These are phyloP conservation scores for Penicillium sp. DNA, from an alignment of 2,329 filamentous ascomycete species.

Conservation along the genomic window DNA sequence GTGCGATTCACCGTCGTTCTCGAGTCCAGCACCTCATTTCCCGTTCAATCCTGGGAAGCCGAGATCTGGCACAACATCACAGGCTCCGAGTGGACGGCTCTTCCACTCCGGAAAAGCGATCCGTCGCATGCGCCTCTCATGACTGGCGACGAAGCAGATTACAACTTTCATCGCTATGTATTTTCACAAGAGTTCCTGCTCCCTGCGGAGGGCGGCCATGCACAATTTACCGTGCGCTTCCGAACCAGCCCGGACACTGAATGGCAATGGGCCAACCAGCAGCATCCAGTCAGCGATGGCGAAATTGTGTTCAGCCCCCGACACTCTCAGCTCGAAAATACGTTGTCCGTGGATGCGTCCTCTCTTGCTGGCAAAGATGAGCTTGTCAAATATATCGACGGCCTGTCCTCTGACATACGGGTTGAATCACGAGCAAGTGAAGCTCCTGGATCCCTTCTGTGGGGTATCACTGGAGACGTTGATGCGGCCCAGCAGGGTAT, in stretches of 20 bases:
- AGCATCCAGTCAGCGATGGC: constrained; percentile 39
- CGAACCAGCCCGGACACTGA: constrained; percentile 35
- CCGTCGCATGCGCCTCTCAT: constrained; percentile 30
- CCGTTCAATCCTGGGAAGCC: constrained; percentile 65
- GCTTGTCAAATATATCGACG: constrained; percentile 35
- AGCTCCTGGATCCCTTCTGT: constrained; percentile 41
- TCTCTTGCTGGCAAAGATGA: constrained; percentile 15
- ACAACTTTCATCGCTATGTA: constrained; percentile 34
- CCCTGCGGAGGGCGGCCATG: constrained; percentile 29
- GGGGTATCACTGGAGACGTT: constrained; percentile 57
- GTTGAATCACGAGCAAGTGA: constrained; percentile 40
- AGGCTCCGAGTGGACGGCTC: constrained; percentile 58
- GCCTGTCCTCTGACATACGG: constrained; percentile 34
- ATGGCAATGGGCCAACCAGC: constrained; percentile 48
- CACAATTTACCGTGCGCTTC: constrained; percentile 46
- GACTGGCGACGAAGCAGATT: constrained; percentile 18
- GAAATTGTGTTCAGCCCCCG: constrained; percentile 42
- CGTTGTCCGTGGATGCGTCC: constrained; percentile 7
- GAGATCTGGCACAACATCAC: constrained; percentile 70
- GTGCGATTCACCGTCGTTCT: constrained; percentile 67
- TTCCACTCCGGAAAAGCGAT: constrained; percentile 50
- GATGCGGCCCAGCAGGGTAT: constrained; percentile 52
- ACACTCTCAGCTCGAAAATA: constrained; percentile 7
- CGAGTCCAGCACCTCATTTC: constrained; percentile 58
- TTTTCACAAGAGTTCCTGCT: constrained; percentile 33